Base-by-base conservation (phyloP, 1,284 basidiomycete species). In the Ustilago curta region DNA sequence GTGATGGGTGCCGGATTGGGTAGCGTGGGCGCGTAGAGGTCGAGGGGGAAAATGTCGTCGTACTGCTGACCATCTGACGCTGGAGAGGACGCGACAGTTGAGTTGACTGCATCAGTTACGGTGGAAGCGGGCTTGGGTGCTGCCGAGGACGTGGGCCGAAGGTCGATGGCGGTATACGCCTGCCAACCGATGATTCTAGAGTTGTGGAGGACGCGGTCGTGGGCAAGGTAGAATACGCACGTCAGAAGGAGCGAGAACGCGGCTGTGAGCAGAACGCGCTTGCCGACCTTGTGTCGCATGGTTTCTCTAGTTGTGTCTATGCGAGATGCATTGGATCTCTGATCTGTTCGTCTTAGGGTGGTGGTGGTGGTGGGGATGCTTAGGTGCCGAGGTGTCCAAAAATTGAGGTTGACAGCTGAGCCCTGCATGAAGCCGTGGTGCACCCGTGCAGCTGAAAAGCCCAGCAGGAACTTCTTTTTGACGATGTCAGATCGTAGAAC, bases 1-100 rank as follows among this genome's bases (percentile, higher is more conserved):
- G 93, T 92, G n/a, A 82, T 51, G 2, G 79, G 77, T 0, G 73
- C 74, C 1, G 77, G 63, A 42, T 80, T 82, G 32, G 80, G 80
- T 2, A 82, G 62, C 11, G 70, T 54, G 4, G 80, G 80, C 3
- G 77, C 73, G 62, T 79, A 82, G 23, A 67, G 35, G 59, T 82
- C 78, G 44, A 79, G 68, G 8, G 80, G 80, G 32, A 70, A 79
- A 12, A 62, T 50, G 29, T 75, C 75, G 21, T 67, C 70, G 53
- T 63, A 63, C 45, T 59, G 49, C 19, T 40, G 39, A 1, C 45
- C 45, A 7, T 8, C 37, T n/a, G 52, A n/a, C 14, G 37, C 32
- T 1, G 42, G 16, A 8, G 25, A n/a, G 19, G 47, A 23, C 4
- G 50, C 11, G 19, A 4, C 6, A 16, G 45, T 47, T 18, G 32